Percentiles rank a stretch among this genome's conserved stretches.
Evolutionary conservation across 495 filamentous ascomycete genomes (phyloP).

Genomic region (Neurospora sp.): DNA sequence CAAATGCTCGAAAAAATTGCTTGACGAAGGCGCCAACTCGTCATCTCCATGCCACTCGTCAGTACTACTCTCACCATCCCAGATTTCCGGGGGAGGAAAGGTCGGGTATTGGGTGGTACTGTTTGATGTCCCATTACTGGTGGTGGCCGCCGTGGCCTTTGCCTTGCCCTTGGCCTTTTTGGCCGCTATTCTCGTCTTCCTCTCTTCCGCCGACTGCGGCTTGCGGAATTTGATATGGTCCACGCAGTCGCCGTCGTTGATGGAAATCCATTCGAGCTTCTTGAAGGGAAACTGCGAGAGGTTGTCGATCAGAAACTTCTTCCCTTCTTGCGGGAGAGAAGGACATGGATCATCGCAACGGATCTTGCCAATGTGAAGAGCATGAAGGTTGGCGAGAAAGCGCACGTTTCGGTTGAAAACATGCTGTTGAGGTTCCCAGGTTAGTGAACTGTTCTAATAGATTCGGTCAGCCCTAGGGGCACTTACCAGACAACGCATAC

Average conservation of each 20-base stretch:
- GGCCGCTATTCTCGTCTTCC: not conserved
- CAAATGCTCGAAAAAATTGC: slow-evolving; percentile 20
- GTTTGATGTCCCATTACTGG: not conserved
- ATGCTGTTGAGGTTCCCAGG: slow-evolving; percentile 28
- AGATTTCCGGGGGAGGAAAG: slow-evolving; percentile 9
- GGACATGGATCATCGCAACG: slow-evolving; percentile 40
- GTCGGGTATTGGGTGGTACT: slow-evolving; percentile 7
- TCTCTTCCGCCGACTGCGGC: slow-evolving; percentile 14
- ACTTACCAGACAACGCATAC: slow-evolving; percentile 40
- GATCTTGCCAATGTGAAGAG: slow-evolving; percentile 41
- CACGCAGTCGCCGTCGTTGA: slow-evolving; percentile 32
- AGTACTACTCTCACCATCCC: slow-evolving; percentile 19
- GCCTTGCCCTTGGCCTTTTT: slow-evolving; percentile 14
- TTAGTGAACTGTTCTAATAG: not conserved
- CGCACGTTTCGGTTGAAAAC: slow-evolving; percentile 40
- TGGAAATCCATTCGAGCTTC: slow-evolving; percentile 44
- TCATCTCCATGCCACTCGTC: slow-evolving; percentile 20
- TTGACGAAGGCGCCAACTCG: slow-evolving; percentile 6
- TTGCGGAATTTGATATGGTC: slow-evolving; percentile 20
- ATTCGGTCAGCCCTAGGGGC: not conserved
- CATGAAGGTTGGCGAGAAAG: slow-evolving; percentile 36
- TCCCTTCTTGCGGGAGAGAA: slow-evolving; percentile 37
- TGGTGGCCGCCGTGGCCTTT: not conserved
- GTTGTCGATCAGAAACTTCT: slow-evolving; percentile 43
- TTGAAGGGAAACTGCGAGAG: slow-evolving; percentile 38